Percentiles rank a stretch among this genome's conserved stretches.
Conservation (phyloP, 148 eudicot species). For the Silene conica region DNA sequence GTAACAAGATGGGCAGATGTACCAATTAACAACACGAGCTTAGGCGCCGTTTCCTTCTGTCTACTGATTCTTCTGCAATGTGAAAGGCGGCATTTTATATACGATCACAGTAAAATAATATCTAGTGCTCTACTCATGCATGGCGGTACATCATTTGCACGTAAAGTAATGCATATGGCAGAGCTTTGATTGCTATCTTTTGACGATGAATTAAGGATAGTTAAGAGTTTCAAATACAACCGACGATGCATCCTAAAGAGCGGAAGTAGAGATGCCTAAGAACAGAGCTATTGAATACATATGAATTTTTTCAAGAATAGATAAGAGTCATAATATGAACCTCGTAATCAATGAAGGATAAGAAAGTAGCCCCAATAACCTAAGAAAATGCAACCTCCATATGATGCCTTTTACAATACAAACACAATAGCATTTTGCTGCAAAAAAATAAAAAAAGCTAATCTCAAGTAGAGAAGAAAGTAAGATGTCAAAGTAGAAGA, state of each 20-base stretch:
- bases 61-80: slow-evolving; percentile 57
- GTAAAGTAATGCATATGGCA: background rate
- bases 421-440: slow-evolving; percentile 88
- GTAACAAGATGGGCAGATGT: background rate
- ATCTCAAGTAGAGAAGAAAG: background rate
- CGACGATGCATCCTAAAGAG: background rate
- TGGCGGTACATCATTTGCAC: background rate
- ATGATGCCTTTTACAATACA: slow-evolving; percentile 76
- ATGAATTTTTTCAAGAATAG: no score
- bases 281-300: background rate
- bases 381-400: slow-evolving; percentile 71
- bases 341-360: slow-evolving; percentile 38
- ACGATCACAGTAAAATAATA: background rate
- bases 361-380: slow-evolving; percentile 95
- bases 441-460: slow-evolving; percentile 16
- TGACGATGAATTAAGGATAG: background rate
- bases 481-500: background rate
- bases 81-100: slow-evolving; percentile 5
- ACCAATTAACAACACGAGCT: slow-evolving; percentile 88
- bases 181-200: background rate
- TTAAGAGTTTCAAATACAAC: background rate
- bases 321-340: no score
- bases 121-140: background rate
- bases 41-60: slow-evolving; percentile 59
- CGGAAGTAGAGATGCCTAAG: background rate